phyloP scores from a whole-genome alignment of 805 yeast species.

The Ogataea nonfermentans region DNA sequence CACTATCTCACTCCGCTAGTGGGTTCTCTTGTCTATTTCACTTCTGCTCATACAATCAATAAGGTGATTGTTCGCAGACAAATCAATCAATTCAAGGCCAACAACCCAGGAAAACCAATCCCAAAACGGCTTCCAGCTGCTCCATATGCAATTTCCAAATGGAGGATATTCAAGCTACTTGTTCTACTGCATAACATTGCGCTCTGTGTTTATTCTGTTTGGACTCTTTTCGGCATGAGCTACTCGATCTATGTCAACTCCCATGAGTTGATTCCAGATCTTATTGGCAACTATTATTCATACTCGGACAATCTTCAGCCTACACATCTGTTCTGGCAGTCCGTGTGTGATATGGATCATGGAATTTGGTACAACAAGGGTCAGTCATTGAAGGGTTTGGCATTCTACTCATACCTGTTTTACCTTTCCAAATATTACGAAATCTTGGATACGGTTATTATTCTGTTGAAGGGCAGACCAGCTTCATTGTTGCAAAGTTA shows the following conservation, averaged over 20 bases:
- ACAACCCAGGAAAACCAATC: slow-evolving; percentile 28
- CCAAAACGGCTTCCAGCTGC: slow-evolving; percentile 47
- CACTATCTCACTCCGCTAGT: slow-evolving; percentile 52
- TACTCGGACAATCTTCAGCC: slow-evolving; percentile 15
- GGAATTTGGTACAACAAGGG: slow-evolving; percentile 50
- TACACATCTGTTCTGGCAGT: slow-evolving; percentile 52
- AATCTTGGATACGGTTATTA: slow-evolving; percentile 65
- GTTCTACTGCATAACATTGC: slow-evolving; percentile 61
- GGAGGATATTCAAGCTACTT: slow-evolving; percentile 46
- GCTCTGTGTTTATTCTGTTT: slow-evolving; percentile 62
- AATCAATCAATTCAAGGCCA: slow-evolving; percentile 30
- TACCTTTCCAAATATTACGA: slow-evolving; percentile 72
- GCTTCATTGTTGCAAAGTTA: slow-evolving; percentile 67
- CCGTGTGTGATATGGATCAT: slow-evolving; percentile 57
- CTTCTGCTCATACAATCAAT: slow-evolving; percentile 54
- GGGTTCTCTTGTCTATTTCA: slow-evolving; percentile 57
- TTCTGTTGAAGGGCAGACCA: slow-evolving; percentile 64
- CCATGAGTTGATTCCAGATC: slow-evolving; percentile 29
- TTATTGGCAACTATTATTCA: slow-evolving; percentile 27
- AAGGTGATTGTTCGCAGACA: slow-evolving; percentile 47
- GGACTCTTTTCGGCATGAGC: slow-evolving; percentile 71
- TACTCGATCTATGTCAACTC: slow-evolving; percentile 46
- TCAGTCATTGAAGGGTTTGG: slow-evolving; percentile 40
- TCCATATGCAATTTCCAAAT: slow-evolving; percentile 49
- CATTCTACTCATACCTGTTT: slow-evolving; percentile 62